Conservation (phyloP, 139 green algal genomes). For the Asterochloris sp. region DNA sequence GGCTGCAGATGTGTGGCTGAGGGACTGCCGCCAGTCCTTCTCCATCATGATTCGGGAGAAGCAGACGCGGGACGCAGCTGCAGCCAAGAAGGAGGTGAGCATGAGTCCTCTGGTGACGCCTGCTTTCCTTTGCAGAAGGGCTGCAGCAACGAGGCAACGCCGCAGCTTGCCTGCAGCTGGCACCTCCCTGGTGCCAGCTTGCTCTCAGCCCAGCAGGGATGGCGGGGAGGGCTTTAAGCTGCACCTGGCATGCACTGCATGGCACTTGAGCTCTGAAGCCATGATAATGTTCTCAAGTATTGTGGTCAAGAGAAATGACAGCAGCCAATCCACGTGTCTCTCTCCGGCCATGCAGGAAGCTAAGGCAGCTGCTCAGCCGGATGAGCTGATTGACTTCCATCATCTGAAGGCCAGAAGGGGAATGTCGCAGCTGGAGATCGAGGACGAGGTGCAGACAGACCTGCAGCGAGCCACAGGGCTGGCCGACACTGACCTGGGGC, state of each 20-base stretch:
- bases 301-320: no score
- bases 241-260: no score
- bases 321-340: no score
- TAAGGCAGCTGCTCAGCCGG: conserved; percentile 52
- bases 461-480: conserved; percentile 77
- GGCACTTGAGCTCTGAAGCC: no score
- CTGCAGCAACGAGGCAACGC: no score
- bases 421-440: conserved; percentile 84
- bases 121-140: no score
- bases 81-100: conserved; percentile 51
- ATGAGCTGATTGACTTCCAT: conserved; percentile 84
- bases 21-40: conserved; percentile 73
- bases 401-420: conserved; percentile 81
- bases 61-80: conserved; percentile 57
- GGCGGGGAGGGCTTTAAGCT: no score
- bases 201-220: no score
- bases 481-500: conserved; percentile 37
- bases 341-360: conserved; percentile 28
- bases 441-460: conserved; percentile 81
- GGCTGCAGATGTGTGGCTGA: conserved; percentile 71
- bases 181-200: no score
- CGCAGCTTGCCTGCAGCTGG: no score
- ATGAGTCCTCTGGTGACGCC: neutral
- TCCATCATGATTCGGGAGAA: conserved; percentile 73
- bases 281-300: no score